Base-by-base conservation (phyloP, 139 green algal species). In the Chlamydomonas asymmetrica region DNA sequence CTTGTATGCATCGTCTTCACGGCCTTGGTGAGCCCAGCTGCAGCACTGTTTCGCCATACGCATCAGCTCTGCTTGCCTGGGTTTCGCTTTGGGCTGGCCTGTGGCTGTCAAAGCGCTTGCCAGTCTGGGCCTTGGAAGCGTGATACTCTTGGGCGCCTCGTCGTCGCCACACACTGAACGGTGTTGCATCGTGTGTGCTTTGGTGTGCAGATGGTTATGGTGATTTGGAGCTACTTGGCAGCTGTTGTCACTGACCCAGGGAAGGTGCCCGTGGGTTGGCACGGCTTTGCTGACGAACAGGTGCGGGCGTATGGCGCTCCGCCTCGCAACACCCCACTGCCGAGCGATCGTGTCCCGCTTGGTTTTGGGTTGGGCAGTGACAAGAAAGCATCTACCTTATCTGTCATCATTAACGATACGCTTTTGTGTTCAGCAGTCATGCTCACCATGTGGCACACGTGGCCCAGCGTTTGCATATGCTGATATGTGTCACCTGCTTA, bases 191-290 rank as follows among this genome's bases (percentile, higher is more conserved):
- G n/a, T n/a, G n/a, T n/a, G n/a, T n/a, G n/a, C 43, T 63, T 27
- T 23, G 41, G 38, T 9, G 22, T 66, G 10, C 71, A 93, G 86
- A 77, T 95, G 1, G 74, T 70, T 0, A 90, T 98, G 88, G 35
- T 96, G n/a, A 65, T 97, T 6, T 99, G 95, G 96, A 88, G 72
- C 52, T 99, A 99, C 84, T 90, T 98, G 65, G 88, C 92, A 40
- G 82, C 88, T 35, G 87, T 97, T 18, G n/a, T 90, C 0, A 90
- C 85, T 8, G 87, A 96, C 49, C 92, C 96, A 1, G 96, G 96
- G 2, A 32, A 62, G 0, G 95, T 98, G 35, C 96, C 96, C 6
- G 43, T 73, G 13, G 92, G 88, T 4, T 99, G 96, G 95, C 85
- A 92, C 38, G 96, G 96, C 9, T 94, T 94, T 62, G 29, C 68